Percentiles rank a stretch among this genome's conserved stretches.
Conservation (phyloP, 768 basidiomycete genomes). For the Leccinum sublutescens region DNA sequence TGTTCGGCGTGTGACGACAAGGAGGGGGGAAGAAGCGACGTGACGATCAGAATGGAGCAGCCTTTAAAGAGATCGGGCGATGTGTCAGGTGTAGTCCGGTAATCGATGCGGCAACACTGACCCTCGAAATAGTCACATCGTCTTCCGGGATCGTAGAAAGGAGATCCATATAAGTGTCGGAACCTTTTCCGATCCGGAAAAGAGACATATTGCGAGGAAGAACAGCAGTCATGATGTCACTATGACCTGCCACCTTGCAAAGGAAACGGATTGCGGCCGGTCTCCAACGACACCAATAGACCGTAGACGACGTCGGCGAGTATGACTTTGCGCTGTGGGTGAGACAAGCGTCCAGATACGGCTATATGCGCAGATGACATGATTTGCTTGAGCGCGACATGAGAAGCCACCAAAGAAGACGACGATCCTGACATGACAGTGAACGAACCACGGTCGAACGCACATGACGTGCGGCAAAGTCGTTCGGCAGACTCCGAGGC, state of each 20-base stretch:
- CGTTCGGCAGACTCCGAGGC: slow-evolving; percentile 14
- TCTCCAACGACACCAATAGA: background rate
- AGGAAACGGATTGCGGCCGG: background rate
- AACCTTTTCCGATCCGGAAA: slow-evolving; percentile 19
- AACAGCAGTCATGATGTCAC: slow-evolving; percentile 4
- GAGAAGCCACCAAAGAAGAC: slow-evolving; percentile 22
- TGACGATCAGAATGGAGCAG: slow-evolving; percentile 7
- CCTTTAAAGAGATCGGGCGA: slow-evolving; percentile 17
- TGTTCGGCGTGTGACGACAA: slow-evolving; percentile 13
- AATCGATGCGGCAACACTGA: no score
- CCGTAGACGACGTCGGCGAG: background rate
- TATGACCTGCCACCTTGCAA: background rate
- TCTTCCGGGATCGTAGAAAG: slow-evolving; percentile 11
- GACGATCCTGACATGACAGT: slow-evolving; percentile 25
- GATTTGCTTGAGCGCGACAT: slow-evolving; percentile 7
- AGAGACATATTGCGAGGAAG: slow-evolving; percentile 2
- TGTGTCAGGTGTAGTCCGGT: background rate
- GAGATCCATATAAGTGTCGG: slow-evolving; percentile 16
- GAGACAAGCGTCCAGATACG: slow-evolving; percentile 1
- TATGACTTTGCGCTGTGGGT: background rate
- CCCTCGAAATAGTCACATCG: slow-evolving; percentile 18
- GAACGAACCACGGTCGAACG: slow-evolving; percentile 10
- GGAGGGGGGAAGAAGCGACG: slow-evolving; percentile 7
- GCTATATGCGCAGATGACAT: slow-evolving; percentile 3
- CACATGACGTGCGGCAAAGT: slow-evolving; percentile 8